Evolutionary conservation across 176 grass and related monocot genomes (phyloP).

Genomic region (Triticum dicoccoides): DNA sequence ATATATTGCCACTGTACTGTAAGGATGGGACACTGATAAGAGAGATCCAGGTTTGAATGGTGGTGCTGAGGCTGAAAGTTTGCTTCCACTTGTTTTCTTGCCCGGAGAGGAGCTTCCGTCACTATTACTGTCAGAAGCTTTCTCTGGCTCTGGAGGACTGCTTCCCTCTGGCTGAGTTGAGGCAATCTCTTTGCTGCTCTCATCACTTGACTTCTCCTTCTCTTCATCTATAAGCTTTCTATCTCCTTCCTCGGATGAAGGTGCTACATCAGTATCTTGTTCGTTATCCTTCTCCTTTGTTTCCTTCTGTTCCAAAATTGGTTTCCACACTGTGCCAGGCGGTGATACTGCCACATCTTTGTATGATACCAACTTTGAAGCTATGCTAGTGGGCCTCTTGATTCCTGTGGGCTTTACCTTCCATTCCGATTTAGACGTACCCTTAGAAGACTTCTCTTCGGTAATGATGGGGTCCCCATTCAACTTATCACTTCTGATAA

Average conservation of each 20-base stretch:
- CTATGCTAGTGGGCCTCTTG: constrained; percentile 46
- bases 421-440: constrained; percentile 27
- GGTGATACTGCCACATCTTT: constrained; percentile 93
- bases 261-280: constrained; percentile 32
- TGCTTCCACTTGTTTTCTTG: constrained; percentile 74
- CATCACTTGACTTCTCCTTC: constrained; percentile 43
- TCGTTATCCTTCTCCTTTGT: constrained; percentile 36
- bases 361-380: constrained; percentile 90
- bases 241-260: constrained; percentile 54
- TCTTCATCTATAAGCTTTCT: constrained; percentile 41
- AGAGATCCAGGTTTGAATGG: constrained; percentile 90
- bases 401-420: constrained; percentile 27
- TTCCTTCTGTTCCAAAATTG: constrained; percentile 62
- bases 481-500: constrained; percentile 32
- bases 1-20: constrained; percentile 65
- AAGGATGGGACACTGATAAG: constrained; percentile 66
- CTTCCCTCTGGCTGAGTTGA: constrained; percentile 34
- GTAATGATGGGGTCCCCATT: constrained; percentile 37
- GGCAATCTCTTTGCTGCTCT: constrained; percentile 44
- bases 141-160: constrained; percentile 33
- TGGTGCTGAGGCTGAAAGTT: constrained; percentile 95
- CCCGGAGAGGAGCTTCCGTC: constrained; percentile 38
- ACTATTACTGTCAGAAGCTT: constrained; percentile 47
- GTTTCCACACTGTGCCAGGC: constrained; percentile 78
- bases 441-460: constrained; percentile 32